These are phyloP conservation scores for Lavandula angustifolia DNA, from an alignment of 257 asterid species.

Conservation along the genomic window DNA sequence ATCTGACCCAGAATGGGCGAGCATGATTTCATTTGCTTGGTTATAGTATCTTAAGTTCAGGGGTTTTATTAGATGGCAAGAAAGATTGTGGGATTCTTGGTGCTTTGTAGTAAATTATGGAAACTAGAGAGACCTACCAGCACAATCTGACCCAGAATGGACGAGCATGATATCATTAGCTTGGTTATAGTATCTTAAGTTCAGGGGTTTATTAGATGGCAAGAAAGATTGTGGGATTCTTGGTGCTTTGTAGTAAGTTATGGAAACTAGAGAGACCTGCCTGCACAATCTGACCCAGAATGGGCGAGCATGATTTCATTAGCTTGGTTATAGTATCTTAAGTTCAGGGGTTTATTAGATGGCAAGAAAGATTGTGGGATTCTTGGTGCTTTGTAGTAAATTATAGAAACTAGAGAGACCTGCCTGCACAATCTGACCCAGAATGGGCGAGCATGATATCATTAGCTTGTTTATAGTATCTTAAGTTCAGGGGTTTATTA, in stretches of 20 bases:
- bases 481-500: too few species aligned
- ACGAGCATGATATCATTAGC: not conserved
- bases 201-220: too few species aligned
- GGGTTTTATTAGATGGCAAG: not conserved
- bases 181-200: not conserved
- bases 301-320: not conserved
- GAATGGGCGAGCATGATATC: not conserved
- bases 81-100: not conserved
- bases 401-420: not conserved
- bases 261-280: not conserved
- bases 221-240: not conserved
- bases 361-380: not conserved
- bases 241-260: not conserved
- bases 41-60: not conserved
- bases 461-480: not conserved
- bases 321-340: not conserved
- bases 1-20: too few species aligned
- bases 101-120: not conserved
- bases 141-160: not conserved
- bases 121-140: not conserved
- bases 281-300: not conserved
- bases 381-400: not conserved
- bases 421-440: not conserved
- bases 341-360: too few species aligned
- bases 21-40: too few species aligned